Conservation (phyloP, 2,329 filamentous ascomycete genomes). For the Colletotrichum agaves region DNA sequence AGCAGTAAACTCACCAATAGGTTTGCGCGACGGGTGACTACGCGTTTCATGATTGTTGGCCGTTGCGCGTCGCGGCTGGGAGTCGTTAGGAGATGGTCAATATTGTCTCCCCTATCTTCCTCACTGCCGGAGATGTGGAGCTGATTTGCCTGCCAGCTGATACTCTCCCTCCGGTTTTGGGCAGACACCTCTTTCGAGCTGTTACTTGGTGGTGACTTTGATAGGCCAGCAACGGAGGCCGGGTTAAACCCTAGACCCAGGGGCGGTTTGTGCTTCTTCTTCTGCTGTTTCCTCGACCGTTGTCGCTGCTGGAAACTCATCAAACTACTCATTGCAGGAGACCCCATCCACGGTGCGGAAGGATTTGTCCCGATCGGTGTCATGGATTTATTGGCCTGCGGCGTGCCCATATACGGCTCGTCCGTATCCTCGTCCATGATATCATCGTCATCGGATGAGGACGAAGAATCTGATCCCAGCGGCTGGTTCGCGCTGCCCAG, state of each 20-base stretch:
- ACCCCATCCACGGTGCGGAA: constrained; percentile 73
- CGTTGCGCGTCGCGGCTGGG: constrained; percentile 68
- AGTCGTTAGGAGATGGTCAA: constrained; percentile 53
- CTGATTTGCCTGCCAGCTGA: constrained; percentile 91
- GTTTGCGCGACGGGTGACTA: constrained; percentile 88
- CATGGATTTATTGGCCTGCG: constrained; percentile 74
- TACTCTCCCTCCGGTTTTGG: constrained; percentile 81
- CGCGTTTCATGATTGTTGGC: constrained; percentile 78
- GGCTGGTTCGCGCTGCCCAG: constrained; percentile 77
- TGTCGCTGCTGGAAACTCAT: constrained; percentile 86
- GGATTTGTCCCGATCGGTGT: constrained; percentile 56
- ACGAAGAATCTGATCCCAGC: constrained; percentile 81
- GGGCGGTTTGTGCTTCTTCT: constrained; percentile 62
- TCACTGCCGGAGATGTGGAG: constrained; percentile 83
- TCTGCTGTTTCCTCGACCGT: constrained; percentile 74
- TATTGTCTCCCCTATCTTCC: constrained; percentile 76
- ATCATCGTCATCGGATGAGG: constrained; percentile 76
- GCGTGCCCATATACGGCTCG: constrained; percentile 84
- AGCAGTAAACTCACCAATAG: constrained; percentile 72
- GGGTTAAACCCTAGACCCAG: constrained; percentile 63
- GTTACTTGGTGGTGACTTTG: constrained; percentile 78
- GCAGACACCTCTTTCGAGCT: constrained; percentile 49
- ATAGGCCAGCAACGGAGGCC: constrained; percentile 56
- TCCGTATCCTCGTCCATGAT: constrained; percentile 80
- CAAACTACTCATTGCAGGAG: constrained; percentile 78